A percentile compares a stretch with the other conserved stretches of the same genome.
Conservation (phyloP, 495 filamentous ascomycete species). For the Lentithecium fluviatile region DNA sequence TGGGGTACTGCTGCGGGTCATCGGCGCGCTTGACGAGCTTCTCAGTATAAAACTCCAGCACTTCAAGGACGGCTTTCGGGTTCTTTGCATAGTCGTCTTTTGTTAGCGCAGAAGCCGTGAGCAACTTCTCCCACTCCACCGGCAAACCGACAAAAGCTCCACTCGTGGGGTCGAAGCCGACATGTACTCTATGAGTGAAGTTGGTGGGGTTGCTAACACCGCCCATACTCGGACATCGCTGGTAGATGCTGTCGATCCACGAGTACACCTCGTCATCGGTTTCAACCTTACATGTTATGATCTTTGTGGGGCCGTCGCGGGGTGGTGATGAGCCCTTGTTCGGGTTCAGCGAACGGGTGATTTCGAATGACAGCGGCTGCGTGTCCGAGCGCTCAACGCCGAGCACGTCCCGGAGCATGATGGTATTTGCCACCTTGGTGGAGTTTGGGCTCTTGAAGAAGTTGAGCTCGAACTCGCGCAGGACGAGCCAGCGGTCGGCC, state of each 20-base stretch:
- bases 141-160: slow-evolving; percentile 92
- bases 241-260: slow-evolving; percentile 97
- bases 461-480: slow-evolving; percentile 84
- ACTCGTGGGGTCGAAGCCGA: slow-evolving; percentile 91
- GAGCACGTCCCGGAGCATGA: slow-evolving; percentile 79
- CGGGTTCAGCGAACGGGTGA: slow-evolving; percentile 67
- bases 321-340: slow-evolving; percentile 55
- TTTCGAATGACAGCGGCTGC: slow-evolving; percentile 85
- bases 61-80: slow-evolving; percentile 96
- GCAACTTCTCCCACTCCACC: slow-evolving; percentile 91
- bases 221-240: slow-evolving; percentile 93
- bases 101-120: slow-evolving; percentile 93
- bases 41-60: slow-evolving; percentile 95
- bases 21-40: slow-evolving; percentile 78
- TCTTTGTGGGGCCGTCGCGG: slow-evolving; percentile 75
- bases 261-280: slow-evolving; percentile 94
- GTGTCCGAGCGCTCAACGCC: slow-evolving; percentile 83
- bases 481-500: slow-evolving; percentile 83
- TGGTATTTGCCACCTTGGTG: slow-evolving; percentile 74
- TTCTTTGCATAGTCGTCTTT: slow-evolving; percentile 98
- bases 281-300: slow-evolving; percentile 84
- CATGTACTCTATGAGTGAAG: slow-evolving; percentile 93
- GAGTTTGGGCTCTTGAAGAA: slow-evolving; percentile 82
- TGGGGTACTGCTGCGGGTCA: slow-evolving; percentile 74
- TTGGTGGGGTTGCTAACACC: slow-evolving; percentile 98